Evolutionary conservation across 495 filamentous ascomycete genomes (phyloP), one percentile per base, ranked within the genome.

Genomic region (Neurospora sp.): DNA sequence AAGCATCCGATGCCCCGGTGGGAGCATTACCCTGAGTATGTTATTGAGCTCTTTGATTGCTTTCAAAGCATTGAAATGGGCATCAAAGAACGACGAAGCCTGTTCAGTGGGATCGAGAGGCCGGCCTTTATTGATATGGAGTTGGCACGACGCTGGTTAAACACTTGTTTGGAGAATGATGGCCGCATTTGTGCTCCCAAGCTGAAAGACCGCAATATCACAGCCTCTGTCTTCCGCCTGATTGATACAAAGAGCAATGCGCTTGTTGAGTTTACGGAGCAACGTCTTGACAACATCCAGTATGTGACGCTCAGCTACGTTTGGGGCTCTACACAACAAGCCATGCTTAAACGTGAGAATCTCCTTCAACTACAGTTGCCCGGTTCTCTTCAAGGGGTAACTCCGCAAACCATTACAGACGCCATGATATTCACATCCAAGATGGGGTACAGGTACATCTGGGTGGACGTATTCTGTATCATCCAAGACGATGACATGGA

Each of bases 391-490:
- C n/a, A n/a, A n/a, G n/a, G n/a, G n/a, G n/a, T n/a, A n/a, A n/a
- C 81, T 2, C 77, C 80, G 1, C 70, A 61, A 41, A 78, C 78
- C 0, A 76, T 83, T 46, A 20, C 71, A 41, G 74, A 83, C 68
- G 78, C 81, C 1, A 80, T 80, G 61, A 27, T 20, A 0, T 70
- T 79, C 2, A 76, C 76, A 12, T 73, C 35, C 10, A 7, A 46
- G 5, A 73, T 82, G 9, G 78, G 72, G 1, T 16, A 77, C 14
- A 11, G n/a, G 1, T 78, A 79, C 48, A 71, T 83, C 12, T 83
- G 81, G 81, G 75, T 82, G 16, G 81, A 83, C 68, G 68, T 73
- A 10, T 70, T 83, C 22, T 84, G 82, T 72, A 83, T 83, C 27
- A 48, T 79, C 3, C 80, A 83, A 71, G 77, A 82, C 40, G 74